Base-by-base conservation (phyloP, 129 eudicot genomes). In the Pseudognaphalium luteoalbum region DNA sequence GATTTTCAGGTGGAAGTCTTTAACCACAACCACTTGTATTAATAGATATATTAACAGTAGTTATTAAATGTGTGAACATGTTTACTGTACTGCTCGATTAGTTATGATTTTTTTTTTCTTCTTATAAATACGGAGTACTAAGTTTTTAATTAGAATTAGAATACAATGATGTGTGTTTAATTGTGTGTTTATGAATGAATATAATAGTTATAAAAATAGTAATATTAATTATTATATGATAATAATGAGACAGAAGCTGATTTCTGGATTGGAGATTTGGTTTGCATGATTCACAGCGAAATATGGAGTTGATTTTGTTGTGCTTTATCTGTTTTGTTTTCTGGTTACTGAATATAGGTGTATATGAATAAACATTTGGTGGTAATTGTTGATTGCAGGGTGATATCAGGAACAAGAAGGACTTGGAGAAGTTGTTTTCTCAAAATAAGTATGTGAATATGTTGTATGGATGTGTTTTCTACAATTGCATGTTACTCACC, bases 341-440 rank as follows among this genome's bases (percentile, higher is more conserved):
- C 47, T 41, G 14, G 47, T 41, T 8, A 41, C 14, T 41, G 14
- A 41, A 2, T 9, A 41, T 41, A 41, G 47, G 47, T 0, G 47
- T 21, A 62, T 44, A 47, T 42, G 15, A 63, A 60, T 35, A 64
- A 25, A 65, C 30, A 44, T 20, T 64, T 71, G 57, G 77, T 70
- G 44, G 47, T 60, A 56, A 60, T 42, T 50, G 68, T 50, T 81
- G 76, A 67, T 76, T 84, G 83, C 97, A 95, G 99, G 99, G 97
- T 32, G 99, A 95, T 85, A 90, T 95, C 81, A 91, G 99, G 78
- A 91, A 89, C 63, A 75, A 75, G 80, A 86, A 89, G 62, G 99
- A 91, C 80, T 67, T 95, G 80, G 99, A 95, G 92, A 87, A 88
- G 83, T 66, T 95, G 47, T 95, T 95, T 83, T 89, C 97, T 4